phyloP scores from a whole-genome alignment of 331 rosid species.

The Phaseolus coccineus region DNA sequence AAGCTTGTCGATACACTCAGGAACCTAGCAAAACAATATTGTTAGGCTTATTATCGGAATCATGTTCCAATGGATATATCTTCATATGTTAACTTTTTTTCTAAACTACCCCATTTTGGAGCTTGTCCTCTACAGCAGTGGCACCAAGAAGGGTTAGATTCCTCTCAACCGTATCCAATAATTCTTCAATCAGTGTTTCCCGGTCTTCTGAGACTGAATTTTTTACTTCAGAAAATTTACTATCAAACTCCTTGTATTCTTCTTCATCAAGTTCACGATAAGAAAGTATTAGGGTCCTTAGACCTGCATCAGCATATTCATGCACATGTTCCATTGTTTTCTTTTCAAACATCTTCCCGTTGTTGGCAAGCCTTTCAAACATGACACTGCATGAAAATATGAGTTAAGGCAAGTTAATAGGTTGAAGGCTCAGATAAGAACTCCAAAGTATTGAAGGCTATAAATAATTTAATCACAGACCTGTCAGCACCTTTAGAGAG shows the following conservation, averaged over 20 bases:
- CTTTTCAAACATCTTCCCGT: constrained; percentile 74
- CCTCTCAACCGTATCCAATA: constrained; percentile 74
- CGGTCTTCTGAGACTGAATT: constrained; percentile 70
- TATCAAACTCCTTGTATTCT: constrained; percentile 67
- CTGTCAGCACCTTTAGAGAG: constrained; percentile 62
- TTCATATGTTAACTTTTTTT: constrained; percentile 8
- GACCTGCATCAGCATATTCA: constrained; percentile 90
- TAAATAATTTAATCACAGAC: constrained; percentile 40
- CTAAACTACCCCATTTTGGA: constrained; percentile 91
- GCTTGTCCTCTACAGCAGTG: constrained; percentile 99
- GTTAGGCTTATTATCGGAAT: constrained; percentile 30
- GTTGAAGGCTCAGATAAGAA: constrained; percentile 33
- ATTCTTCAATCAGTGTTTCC: constrained; percentile 74
- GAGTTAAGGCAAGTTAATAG: constrained; percentile 38
- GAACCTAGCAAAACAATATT: constrained; percentile 68
- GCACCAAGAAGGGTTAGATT: constrained; percentile 91
- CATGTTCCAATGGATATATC: constrained; percentile 26
- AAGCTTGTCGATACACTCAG: constrained; percentile 93
- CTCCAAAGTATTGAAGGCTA: constrained; percentile 20
- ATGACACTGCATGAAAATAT: constrained; percentile 75
- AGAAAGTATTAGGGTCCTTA: constrained; percentile 91
- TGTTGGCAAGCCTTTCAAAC: constrained; percentile 80
- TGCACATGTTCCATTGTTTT: constrained; percentile 72
- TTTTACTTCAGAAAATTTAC: constrained; percentile 62
- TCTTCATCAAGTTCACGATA: constrained; percentile 78